Evolutionary conservation across 148 eudicot genomes (phyloP), one percentile per base, ranked within the genome.

Genomic region (Amaranthus palmeri): DNA sequence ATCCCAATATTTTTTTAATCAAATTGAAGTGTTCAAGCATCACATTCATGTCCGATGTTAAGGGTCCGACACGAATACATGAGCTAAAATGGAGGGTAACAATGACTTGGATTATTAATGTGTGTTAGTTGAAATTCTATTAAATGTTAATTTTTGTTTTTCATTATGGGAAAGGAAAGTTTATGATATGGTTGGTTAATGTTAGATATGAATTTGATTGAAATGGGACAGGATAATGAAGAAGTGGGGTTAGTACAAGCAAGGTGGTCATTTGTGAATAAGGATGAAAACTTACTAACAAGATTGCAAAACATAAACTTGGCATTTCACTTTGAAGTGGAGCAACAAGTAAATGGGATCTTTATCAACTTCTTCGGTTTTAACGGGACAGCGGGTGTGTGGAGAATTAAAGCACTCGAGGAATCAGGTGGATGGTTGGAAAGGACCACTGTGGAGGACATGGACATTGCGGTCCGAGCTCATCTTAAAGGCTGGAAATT

Each of bases 401-500:
- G 99, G 99, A 84, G 99, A 74, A 89, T 95, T 52, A 95, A 92
- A 83, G 93, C 99, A 8, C 86, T 95, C 54, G 97, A 91, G 62
- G 97, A 88, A 9, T 89, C 96, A 1, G 99, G 99, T 77, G 99
- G 99, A 12, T 95, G 99, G 99, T 76, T 95, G 79, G 99, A 95
- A 87, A 86, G 99, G 77, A 95, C 99, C 75, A 95, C 98, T 0
- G 98, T 95, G 3, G 98, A 95, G 86, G 98, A 95, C 81, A 95
- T 95, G 98, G 98, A 95, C 78, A 91, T 95, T 80, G 98, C 98
- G 12, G 98, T 95, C 48, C 88, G 98, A 36, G 98, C 99, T 61
- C 99, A 95, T 85, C 96, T 95, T 67, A 74, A 88, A 18, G 99
- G 99, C 18, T 95, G 99, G 99, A 95, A 95, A 70, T 91, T 95